Percentiles rank a stretch among this genome's conserved stretches.
phyloP scores from a whole-genome alignment of 192 early-diverging fungal genomes.

The Helicostylum pulchrum region DNA sequence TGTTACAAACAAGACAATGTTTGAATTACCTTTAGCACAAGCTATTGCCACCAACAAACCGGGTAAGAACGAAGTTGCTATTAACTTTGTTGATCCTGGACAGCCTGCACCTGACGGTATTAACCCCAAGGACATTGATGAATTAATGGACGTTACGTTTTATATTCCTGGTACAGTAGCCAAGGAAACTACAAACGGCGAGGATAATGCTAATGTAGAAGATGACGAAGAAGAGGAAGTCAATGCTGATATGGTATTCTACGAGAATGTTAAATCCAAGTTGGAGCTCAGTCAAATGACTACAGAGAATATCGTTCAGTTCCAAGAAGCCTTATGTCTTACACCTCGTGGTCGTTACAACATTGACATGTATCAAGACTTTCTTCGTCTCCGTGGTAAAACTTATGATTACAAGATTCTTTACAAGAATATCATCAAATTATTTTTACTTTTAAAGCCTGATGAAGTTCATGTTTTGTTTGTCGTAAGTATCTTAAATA shows the following conservation, averaged over 20 bases:
- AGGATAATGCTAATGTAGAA: slow-evolving; percentile 37
- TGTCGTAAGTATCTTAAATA: slow-evolving; percentile 45
- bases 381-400: slow-evolving; percentile 93
- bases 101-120: slow-evolving; percentile 45
- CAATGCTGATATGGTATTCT: slow-evolving; percentile 68
- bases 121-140: slow-evolving; percentile 61
- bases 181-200: slow-evolving; percentile 48
- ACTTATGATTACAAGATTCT: slow-evolving; percentile 97
- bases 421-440: slow-evolving; percentile 76
- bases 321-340: slow-evolving; percentile 74
- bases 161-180: slow-evolving; percentile 20
- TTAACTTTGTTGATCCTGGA: slow-evolving; percentile 81
- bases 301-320: slow-evolving; percentile 87
- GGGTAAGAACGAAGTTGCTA: slow-evolving; percentile 86
- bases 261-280: slow-evolving; percentile 88
- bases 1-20: slow-evolving; percentile 78
- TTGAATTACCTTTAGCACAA: slow-evolving; percentile 86
- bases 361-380: slow-evolving; percentile 87
- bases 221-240: slow-evolving; percentile 71
- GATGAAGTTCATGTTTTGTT: slow-evolving; percentile 92
- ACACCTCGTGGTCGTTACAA: slow-evolving; percentile 96
- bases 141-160: slow-evolving; percentile 17
- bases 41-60: slow-evolving; percentile 84
- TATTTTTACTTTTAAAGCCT: slow-evolving; percentile 91
- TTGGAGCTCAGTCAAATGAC: slow-evolving; percentile 84